Conservation (phyloP, 225 moss, liverwort and hornwort genomes). For the Climacium dendroides region DNA sequence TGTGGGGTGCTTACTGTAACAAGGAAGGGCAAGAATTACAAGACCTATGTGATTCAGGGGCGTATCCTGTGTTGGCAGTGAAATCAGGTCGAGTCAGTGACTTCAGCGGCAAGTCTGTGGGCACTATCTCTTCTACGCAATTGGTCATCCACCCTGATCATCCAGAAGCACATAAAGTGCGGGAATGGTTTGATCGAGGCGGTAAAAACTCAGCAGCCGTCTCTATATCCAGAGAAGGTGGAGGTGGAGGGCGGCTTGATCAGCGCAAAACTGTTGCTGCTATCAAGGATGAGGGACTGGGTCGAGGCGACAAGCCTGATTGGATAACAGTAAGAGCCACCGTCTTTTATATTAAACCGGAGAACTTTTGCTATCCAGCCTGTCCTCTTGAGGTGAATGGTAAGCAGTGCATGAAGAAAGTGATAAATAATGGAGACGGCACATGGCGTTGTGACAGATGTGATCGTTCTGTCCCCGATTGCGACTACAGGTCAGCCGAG, state of each 20-base stretch:
- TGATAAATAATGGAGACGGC: slow-evolving; percentile 87
- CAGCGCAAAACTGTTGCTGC: slow-evolving; percentile 60
- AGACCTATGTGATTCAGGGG: slow-evolving; percentile 39
- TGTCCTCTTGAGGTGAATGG: slow-evolving; percentile 70
- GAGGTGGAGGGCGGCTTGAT: slow-evolving; percentile 51
- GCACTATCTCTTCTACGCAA: slow-evolving; percentile 70
- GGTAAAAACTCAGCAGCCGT: slow-evolving; percentile 49
- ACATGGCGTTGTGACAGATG: slow-evolving; percentile 92
- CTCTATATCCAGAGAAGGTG: slow-evolving; percentile 77
- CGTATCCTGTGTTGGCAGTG: slow-evolving; percentile 47
- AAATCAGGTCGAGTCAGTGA: slow-evolving; percentile 84
- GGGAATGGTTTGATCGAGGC: slow-evolving; percentile 74
- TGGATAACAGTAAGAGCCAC: slow-evolving; percentile 86
- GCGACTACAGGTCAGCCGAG: slow-evolving; percentile 40
- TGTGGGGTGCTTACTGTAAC: slow-evolving; percentile 83
- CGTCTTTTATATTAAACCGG: slow-evolving; percentile 68
- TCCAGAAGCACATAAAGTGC: slow-evolving; percentile 52
- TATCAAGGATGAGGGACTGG: slow-evolving; percentile 85
- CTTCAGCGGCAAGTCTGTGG: slow-evolving; percentile 77
- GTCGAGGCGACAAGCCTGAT: slow-evolving; percentile 87
- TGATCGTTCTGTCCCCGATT: slow-evolving; percentile 60
- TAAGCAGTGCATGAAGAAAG: slow-evolving; percentile 90
- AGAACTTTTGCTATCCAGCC: slow-evolving; percentile 80
- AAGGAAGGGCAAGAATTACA: slow-evolving; percentile 84
- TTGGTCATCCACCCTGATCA: slow-evolving; percentile 62